Base-by-base conservation (phyloP, 1,284 basidiomycete species). In the Heliocybe sulcata region DNA sequence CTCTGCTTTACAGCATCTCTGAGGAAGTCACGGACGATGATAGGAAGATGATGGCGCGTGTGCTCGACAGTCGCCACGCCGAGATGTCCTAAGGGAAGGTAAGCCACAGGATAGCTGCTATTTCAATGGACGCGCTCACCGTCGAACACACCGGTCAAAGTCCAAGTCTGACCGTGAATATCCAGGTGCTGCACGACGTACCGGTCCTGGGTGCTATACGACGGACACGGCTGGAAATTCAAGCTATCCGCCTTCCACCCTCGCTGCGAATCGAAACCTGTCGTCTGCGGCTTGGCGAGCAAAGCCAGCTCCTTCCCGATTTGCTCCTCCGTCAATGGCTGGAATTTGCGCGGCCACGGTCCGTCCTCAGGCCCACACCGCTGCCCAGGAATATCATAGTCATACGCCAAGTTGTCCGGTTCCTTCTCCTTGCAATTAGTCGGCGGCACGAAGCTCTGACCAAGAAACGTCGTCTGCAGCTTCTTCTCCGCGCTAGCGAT, bases 21-120 rank as follows among this genome's bases (percentile, higher is more conserved):
- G 27, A 87, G 67, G 60, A 79, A 81, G 58, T 83, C 73, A 35
- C 74, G 75, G 33, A 86, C 74, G 63, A 87, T 86, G 61, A 84
- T 82, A 52, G 84, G 85, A 55, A 87, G 72, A 63, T 85, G 82
- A 60, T 80, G 72, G 35, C 82, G 79, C 54, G 83, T 82, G 59
- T 87, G 82, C 59, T 81, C 79, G 10, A 85, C 86, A 0, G 85
- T 86, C 54, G 78, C 77, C 62, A 85, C 82, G 35, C 85, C 85
- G 33, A 84, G 75, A 66, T 87, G 83, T 42, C 85, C 83, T 85
- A 59, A 16, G 26, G 50, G 11, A 27, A 20, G 19, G n/a, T 49
- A 31, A 38, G 35, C 55, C 51, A 57, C 55, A 50, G 57, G 45
- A 45, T 52, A 51, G 52, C 35, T 14, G 45, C 45, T 45, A 63